phyloP scores from a whole-genome alignment of 2,329 filamentous ascomycete genomes.

The Paramyrothecium sp. region DNA sequence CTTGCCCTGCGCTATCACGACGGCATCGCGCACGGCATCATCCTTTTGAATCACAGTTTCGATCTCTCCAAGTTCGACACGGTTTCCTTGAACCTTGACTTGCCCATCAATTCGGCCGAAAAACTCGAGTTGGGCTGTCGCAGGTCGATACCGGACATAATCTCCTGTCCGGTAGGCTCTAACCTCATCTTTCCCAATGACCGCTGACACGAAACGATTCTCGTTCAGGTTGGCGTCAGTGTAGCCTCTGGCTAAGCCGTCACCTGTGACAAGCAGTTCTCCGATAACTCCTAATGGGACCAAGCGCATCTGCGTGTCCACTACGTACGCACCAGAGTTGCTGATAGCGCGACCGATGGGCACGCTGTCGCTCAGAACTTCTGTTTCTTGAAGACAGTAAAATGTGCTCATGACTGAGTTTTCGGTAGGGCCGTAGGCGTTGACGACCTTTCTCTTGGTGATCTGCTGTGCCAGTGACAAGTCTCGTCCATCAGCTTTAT shows the following conservation, averaged over 20 bases:
- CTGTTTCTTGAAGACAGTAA: constrained; percentile 1
- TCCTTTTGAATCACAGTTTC: constrained; percentile 17
- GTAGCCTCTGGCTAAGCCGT: constrained; percentile 20
- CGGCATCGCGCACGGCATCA: constrained; percentile 13
- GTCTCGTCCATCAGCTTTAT: constrained; percentile 9
- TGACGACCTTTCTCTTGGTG: constrained; percentile 1
- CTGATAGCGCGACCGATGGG: constrained; percentile 16
- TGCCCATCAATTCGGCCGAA: constrained; percentile 24
- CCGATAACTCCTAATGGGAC: constrained; percentile 22
- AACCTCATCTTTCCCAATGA: constrained; percentile 3
- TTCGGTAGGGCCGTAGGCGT: constrained; percentile 16
- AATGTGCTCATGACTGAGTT: constrained; percentile 10
- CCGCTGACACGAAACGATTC: constrained; percentile 13
- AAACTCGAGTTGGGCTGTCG: constrained; percentile 21
- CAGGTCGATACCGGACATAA: constrained; percentile 15
- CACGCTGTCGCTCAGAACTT: constrained; percentile 10
- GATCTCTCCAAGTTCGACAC: constrained; percentile 26
- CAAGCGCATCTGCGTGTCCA: constrained; percentile 17
- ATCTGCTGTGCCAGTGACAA: constrained; percentile 10
- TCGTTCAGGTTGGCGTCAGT: constrained; percentile 8
- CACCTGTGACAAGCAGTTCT: constrained; percentile 24
- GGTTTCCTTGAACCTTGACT: constrained; percentile 27
- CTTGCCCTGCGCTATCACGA: constrained; percentile 8
- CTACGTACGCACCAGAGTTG: constrained; percentile 19
- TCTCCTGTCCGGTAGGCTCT: constrained; percentile 25